Evolutionary conservation across 768 basidiomycete species (phyloP).

Genomic region (Suillus hirtellus): DNA sequence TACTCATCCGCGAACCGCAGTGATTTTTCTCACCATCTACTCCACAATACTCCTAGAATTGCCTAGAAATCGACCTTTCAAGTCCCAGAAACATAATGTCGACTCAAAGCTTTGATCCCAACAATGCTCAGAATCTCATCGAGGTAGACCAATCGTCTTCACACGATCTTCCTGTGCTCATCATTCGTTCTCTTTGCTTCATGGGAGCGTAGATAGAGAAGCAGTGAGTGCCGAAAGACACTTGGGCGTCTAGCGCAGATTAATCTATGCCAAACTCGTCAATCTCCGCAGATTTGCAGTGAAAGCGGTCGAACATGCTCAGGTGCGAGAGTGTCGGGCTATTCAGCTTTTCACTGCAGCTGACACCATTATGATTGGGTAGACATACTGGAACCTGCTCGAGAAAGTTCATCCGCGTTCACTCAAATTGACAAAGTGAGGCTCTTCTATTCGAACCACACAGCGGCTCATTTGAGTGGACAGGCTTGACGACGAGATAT

Average conservation of each 20-base stretch:
- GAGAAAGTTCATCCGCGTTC: slow-evolving; percentile 75
- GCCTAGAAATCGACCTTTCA: neutral
- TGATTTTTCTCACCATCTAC: neutral
- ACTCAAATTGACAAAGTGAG: slow-evolving; percentile 82
- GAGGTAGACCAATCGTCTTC: slow-evolving; percentile 57
- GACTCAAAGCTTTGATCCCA: slow-evolving; percentile 70
- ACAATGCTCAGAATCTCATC: slow-evolving; percentile 87
- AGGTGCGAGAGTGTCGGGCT: slow-evolving; percentile 52
- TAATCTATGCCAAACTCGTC: slow-evolving; percentile 13
- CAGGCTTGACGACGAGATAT: slow-evolving; percentile 92
- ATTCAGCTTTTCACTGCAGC: slow-evolving; percentile 8
- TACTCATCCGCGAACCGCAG: neutral
- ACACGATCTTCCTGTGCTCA: neutral
- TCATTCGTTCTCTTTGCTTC: slow-evolving; percentile 3
- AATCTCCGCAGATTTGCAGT: slow-evolving; percentile 45
- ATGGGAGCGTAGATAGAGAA: slow-evolving; percentile 77
- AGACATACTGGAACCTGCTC: slow-evolving; percentile 96
- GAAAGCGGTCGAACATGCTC: slow-evolving; percentile 94
- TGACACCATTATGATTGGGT: slow-evolving; percentile 14
- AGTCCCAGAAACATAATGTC: slow-evolving; percentile 39
- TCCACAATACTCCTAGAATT: neutral
- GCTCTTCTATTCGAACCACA: slow-evolving; percentile 13
- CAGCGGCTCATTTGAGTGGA: slow-evolving; percentile 21
- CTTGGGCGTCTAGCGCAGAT: slow-evolving; percentile 4
- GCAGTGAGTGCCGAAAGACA: slow-evolving; percentile 59